These are phyloP conservation scores for Coniochaeta pulveracea DNA, from an alignment of 2,329 filamentous ascomycete species.

Conservation along the genomic window DNA sequence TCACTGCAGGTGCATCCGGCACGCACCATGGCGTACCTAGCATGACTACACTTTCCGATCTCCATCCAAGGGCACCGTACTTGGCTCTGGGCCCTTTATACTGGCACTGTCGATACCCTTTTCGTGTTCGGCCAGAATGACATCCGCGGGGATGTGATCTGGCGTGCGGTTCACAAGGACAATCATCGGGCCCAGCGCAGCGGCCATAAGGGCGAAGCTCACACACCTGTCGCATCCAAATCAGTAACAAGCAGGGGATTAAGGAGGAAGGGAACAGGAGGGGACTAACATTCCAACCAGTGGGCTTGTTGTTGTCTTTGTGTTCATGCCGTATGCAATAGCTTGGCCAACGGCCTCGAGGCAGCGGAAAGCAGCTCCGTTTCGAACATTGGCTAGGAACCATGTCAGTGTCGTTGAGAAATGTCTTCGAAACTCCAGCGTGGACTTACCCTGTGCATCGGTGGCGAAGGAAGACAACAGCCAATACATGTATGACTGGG, in stretches of 20 bases:
- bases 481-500: conserved; percentile 33
- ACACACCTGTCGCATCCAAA: conserved; percentile 18
- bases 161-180: conserved; percentile 26
- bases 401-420: conserved; percentile 4
- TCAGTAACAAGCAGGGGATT: neutral
- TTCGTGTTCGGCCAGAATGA: conserved; percentile 22
- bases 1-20: no score
- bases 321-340: conserved; percentile 28
- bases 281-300: conserved; percentile 25
- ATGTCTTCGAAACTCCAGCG: no score
- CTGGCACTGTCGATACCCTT: neutral
- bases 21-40: no score
- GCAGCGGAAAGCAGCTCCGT: conserved; percentile 27
- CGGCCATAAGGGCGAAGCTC: conserved; percentile 24
- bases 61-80: neutral
- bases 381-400: conserved; percentile 24
- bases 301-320: conserved; percentile 22
- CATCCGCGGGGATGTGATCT: conserved; percentile 25
- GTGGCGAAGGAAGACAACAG: conserved; percentile 29
- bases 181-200: conserved; percentile 22
- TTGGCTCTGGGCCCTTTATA: neutral
- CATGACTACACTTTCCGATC: conserved; percentile 1
- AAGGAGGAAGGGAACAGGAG: neutral
- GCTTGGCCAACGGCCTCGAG: conserved; percentile 28
- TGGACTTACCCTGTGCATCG: conserved; percentile 22